Percentiles rank a stretch among this genome's conserved stretches.
phyloP scores from a whole-genome alignment of 2,329 filamentous ascomycete species.

The Fusarium cyanostomum region DNA sequence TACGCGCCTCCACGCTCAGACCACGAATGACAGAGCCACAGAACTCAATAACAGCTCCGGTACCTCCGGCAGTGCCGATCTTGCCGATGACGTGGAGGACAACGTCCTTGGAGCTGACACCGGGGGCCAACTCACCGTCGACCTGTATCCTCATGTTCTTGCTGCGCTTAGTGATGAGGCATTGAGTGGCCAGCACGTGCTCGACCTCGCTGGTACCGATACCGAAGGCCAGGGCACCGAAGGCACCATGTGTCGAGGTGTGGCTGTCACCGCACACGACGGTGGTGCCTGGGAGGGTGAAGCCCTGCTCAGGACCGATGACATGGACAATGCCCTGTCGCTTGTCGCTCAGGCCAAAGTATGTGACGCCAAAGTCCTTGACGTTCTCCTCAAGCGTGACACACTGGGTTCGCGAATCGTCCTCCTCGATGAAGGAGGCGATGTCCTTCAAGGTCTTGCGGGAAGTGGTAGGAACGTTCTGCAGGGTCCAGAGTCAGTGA shows the following conservation, averaged over 20 bases:
- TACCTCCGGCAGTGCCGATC: slow-evolving; percentile 95
- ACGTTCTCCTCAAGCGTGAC: slow-evolving; percentile 97
- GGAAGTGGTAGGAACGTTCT: slow-evolving; percentile 94
- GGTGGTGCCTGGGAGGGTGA: slow-evolving; percentile 95
- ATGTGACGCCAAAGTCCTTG: slow-evolving; percentile 94
- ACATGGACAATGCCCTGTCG: slow-evolving; percentile 98
- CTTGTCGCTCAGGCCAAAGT: slow-evolving; percentile 96
- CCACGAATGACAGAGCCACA: slow-evolving; percentile 91
- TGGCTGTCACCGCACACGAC: slow-evolving; percentile 98
- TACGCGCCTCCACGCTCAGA: slow-evolving; percentile 95
- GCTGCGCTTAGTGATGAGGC: slow-evolving; percentile 90
- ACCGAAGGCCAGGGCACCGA: slow-evolving; percentile 92
- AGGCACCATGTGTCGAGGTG: slow-evolving; percentile 97
- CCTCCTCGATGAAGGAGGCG: slow-evolving; percentile 91
- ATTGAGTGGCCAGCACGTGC: slow-evolving; percentile 97
- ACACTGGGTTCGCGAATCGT: slow-evolving; percentile 92
- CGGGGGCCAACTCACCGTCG: slow-evolving; percentile 86
- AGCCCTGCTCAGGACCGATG: slow-evolving; percentile 97
- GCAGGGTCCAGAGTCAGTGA: slow-evolving; percentile 27
- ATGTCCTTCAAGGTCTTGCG: slow-evolving; percentile 95
- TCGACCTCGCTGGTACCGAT: slow-evolving; percentile 99
- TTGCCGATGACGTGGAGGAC: slow-evolving; percentile 91
- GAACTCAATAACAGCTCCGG: slow-evolving; percentile 95
- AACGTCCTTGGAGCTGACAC: slow-evolving; percentile 96
- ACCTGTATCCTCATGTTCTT: slow-evolving; percentile 99